Conservation (phyloP, 2,329 filamentous ascomycete genomes). For the Ophiocordyceps sinensis region DNA sequence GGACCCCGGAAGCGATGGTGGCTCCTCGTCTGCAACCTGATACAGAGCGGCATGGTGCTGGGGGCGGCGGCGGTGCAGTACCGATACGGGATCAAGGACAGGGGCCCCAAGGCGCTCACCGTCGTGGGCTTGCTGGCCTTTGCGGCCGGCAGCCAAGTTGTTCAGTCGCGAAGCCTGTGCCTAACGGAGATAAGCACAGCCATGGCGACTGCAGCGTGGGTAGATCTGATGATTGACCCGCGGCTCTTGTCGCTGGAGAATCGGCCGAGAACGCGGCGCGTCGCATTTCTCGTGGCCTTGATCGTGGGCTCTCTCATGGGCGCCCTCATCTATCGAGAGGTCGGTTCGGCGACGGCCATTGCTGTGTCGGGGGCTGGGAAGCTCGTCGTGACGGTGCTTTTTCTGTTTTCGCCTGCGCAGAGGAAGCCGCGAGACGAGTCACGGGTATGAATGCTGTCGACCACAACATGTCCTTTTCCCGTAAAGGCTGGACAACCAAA, state of each 20-base stretch:
- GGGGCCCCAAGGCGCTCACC: conserved; percentile 23
- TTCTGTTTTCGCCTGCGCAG: conserved; percentile 7
- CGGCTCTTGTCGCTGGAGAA: conserved; percentile 31
- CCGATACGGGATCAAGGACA: conserved; percentile 17
- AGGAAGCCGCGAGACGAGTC: conserved; percentile 3
- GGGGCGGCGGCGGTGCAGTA: conserved; percentile 34
- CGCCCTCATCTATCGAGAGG: conserved; percentile 26
- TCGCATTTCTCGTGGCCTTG: conserved; percentile 33
- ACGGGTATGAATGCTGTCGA: not conserved
- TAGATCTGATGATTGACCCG: conserved; percentile 43
- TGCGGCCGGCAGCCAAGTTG: conserved; percentile 43
- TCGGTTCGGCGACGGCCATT: conserved; percentile 10
- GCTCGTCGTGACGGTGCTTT: conserved; percentile 9
- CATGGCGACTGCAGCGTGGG: conserved; percentile 49
- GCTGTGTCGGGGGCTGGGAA: conserved; percentile 12
- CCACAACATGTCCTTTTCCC: no score
- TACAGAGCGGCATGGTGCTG: conserved; percentile 42
- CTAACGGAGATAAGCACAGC: conserved; percentile 50
- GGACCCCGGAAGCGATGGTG: conserved; percentile 36
- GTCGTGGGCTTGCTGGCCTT: conserved; percentile 38
- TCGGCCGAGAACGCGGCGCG: conserved; percentile 31
- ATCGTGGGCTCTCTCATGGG: conserved; percentile 34
- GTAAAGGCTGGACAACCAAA: no score
- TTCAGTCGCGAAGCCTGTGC: conserved; percentile 35
- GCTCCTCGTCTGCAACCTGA: conserved; percentile 36